A percentile compares a stretch with the other conserved stretches of the same genome.
These are phyloP conservation scores for Clausena lansium DNA, from an alignment of 345 rosid genomes.

Conservation along the genomic window DNA sequence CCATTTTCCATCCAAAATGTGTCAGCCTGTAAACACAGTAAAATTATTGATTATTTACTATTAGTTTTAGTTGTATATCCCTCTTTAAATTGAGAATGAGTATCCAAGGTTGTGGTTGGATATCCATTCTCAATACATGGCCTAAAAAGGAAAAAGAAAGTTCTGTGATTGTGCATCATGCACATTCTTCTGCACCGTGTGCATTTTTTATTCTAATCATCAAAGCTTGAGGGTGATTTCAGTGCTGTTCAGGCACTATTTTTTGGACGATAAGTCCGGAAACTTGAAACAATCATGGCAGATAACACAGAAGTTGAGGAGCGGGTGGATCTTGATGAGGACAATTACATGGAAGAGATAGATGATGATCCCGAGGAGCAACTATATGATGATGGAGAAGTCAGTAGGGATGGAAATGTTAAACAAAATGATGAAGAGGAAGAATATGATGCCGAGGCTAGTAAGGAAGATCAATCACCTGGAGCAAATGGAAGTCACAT, in stretches of 20 bases:
- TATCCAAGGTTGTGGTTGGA: constrained; percentile 14
- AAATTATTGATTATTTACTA: background rate
- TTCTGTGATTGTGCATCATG: constrained; percentile 11
- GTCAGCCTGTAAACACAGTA: background rate
- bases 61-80: background rate
- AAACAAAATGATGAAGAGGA: constrained; percentile 54
- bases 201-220: constrained; percentile 29
- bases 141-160: background rate
- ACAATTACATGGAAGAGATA: constrained; percentile 88
- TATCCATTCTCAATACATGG: background rate
- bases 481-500: constrained; percentile 42
- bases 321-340: constrained; percentile 89
- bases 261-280: constrained; percentile 43
- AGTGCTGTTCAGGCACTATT: constrained; percentile 40
- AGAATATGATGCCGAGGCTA: constrained; percentile 39
- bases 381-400: constrained; percentile 61
- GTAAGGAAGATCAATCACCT: constrained; percentile 44
- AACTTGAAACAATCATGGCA: constrained; percentile 52
- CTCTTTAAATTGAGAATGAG: constrained; percentile 4
- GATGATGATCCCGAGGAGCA: constrained; percentile 86
- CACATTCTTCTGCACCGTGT: constrained; percentile 19
- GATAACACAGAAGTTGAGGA: constrained; percentile 82
- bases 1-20: background rate
- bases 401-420: constrained; percentile 42
- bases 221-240: constrained; percentile 33